Evolutionary conservation across 352 stramenopile species (phyloP), one percentile per base, ranked within the genome.

Genomic region (Phytopythium sindhum): DNA sequence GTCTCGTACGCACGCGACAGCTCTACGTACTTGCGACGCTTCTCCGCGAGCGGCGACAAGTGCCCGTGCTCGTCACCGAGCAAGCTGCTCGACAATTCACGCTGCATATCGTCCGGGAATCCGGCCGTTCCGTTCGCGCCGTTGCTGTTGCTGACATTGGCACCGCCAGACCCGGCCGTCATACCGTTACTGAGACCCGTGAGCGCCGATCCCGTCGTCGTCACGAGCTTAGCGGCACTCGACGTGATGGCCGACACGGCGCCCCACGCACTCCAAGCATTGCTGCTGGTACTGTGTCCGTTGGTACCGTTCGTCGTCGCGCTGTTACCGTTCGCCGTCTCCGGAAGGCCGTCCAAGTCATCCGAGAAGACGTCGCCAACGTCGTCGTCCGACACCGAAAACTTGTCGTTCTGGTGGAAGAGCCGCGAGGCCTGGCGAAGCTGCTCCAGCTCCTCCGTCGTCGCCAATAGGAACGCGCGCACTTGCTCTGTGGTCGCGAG

Each of bases 371-470:
- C 47, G 29, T 86, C 76, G 41, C 82, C 78, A n/a, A 76, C 75
- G 39, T 84, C 60, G 33, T 76, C 69, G 48, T 61, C 53, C 33
- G 48, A 35, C 26, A 50, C 31, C 33, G 54, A 60, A 19, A 50
- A 60, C 54, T 37, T 80, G 57, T 59, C 75, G 61, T 47, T 63
- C 57, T 78, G 74, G 31, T 78, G 75, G n/a, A 60, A 60, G 8
- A 53, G 69, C 8, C 59, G 71, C 28, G 77, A 78, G 0, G 79
- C 72, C 35, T 87, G 81, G 59, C 80, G 73, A 1, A 91, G 72
- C 62, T 80, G 81, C 64, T 93, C 86, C 2, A 95, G 70, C 59
- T 95, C 86, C 76, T 95, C 86, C 2, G 86, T 93, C 7, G 86
- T 93, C 7, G 80, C 88, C 12, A 95, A 59, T 12, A 95, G 58